Evolutionary conservation across 2,329 filamentous ascomycete genomes (phyloP), one percentile per base, ranked within the genome.

Genomic region (Purpureocillium lavendulum): DNA sequence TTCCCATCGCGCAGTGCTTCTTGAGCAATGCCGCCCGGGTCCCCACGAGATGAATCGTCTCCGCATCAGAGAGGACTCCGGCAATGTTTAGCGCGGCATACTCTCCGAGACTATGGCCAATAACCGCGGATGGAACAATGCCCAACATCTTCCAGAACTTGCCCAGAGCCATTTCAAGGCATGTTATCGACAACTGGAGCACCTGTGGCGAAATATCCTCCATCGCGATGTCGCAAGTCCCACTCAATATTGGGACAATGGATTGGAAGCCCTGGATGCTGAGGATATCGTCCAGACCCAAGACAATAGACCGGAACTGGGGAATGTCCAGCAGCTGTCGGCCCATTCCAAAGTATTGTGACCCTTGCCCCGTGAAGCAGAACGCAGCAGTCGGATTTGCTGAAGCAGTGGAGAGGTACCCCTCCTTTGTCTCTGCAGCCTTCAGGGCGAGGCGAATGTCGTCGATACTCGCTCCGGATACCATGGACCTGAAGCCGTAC

Each of bases 1-100:
- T 84, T 42, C 78, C 74, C 11, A 72, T 66, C 14, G 71, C 77
- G 64, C 83, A 88, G 47, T 75, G 73, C 39, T 76, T 65, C 33
- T 79, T 71, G 3, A 88, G 66, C 13, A 87, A 66, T 53, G 74
- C 65, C 13, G 84, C 83, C 46, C 85, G 75, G 39, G 66, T 59
- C 30, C 84, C 84, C 15, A 88, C 82, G 2, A 89, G 68, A 47
- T 80, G 81, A 40, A 90, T 74, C 52, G 82, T 77, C 54, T 87
- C 83, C 49, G 75, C 76, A 14, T 75, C 77, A 14, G 81, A 84
- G 24, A 87, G 65, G 12, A 87, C 81, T 36, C 82, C 83, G 39
- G 83, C 80, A 30, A 80, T 70, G 50, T 84, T 72, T 10, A 87
- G 72, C 30, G 83, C 82, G 30, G 83, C 81, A 50, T 86, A 87